These are phyloP conservation scores for Telopea speciosissima DNA, from an alignment of 177 flowering plant genomes.

Conservation along the genomic window DNA sequence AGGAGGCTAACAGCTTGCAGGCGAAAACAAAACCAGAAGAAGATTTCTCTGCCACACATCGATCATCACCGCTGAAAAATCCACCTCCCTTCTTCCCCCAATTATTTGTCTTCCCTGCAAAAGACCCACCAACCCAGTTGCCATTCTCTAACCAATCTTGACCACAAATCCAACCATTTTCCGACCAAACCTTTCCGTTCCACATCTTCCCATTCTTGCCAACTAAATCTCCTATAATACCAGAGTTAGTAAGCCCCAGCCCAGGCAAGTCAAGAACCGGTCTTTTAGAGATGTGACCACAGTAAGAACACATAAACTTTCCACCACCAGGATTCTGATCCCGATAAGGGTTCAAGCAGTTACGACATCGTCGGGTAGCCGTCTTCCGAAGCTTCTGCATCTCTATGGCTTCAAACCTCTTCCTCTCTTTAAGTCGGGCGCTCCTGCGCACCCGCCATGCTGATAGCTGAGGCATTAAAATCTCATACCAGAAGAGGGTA, in stretches of 20 bases:
- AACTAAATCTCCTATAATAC: constrained; percentile 54
- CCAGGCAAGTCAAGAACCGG: constrained; percentile 85
- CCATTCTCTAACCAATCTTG: constrained; percentile 76
- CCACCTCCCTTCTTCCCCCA: constrained; percentile 50
- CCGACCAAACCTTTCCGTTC: constrained; percentile 66
- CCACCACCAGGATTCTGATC: constrained; percentile 97
- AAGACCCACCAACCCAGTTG: constrained; percentile 48
- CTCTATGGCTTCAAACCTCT: constrained; percentile 76
- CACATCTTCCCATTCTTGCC: constrained; percentile 74
- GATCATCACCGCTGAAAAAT: constrained; percentile 42
- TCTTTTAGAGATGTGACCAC: constrained; percentile 90
- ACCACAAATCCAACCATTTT: constrained; percentile 65
- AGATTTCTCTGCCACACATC: constrained; percentile 59
- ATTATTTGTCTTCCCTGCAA: constrained; percentile 37
- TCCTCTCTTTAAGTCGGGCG: constrained; percentile 67
- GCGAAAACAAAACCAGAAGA: constrained; percentile 46
- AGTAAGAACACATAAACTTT: constrained; percentile 85
- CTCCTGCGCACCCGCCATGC: constrained; percentile 78
- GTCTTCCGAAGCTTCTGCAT: constrained; percentile 83
- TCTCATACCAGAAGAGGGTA: constrained; percentile 90
- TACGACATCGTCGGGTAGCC: constrained; percentile 76
- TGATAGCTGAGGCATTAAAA: constrained; percentile 91
- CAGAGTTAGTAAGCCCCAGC: constrained; percentile 15
- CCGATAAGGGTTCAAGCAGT: constrained; percentile 74
- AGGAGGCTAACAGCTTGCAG: constrained; percentile 42